Percentiles rank a stretch among this genome's conserved stretches.
Conservation (phyloP, 495 filamentous ascomycete species). For the Pyrenula massariospora region DNA sequence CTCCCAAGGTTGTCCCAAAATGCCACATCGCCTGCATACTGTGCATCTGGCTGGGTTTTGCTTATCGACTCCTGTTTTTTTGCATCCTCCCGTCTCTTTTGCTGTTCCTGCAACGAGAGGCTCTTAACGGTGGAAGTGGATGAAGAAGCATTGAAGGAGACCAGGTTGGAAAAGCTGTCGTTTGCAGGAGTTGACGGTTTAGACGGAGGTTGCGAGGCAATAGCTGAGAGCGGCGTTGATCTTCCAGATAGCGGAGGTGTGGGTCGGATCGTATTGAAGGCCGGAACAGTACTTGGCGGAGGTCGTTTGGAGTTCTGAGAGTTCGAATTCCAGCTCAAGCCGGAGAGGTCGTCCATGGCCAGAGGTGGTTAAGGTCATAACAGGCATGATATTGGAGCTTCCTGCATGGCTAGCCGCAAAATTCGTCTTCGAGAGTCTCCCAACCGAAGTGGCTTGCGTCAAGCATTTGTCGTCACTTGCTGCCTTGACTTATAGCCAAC, state of each 20-base stretch:
- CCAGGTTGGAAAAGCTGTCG: slow-evolving; percentile 85
- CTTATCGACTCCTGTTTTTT: slow-evolving; percentile 67
- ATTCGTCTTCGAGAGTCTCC: too few species aligned
- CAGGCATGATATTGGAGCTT: background rate
- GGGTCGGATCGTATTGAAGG: slow-evolving; percentile 50
- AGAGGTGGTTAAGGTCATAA: slow-evolving; percentile 1
- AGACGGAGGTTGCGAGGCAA: slow-evolving; percentile 35
- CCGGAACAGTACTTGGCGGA: slow-evolving; percentile 36
- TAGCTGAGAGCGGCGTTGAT: slow-evolving; percentile 52
- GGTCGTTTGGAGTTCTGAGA: slow-evolving; percentile 29
- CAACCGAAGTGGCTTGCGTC: too few species aligned
- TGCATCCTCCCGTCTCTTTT: slow-evolving; percentile 69
- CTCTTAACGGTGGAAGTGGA: slow-evolving; percentile 47
- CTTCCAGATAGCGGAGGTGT: slow-evolving; percentile 54
- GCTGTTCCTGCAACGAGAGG: slow-evolving; percentile 72
- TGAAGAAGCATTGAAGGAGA: slow-evolving; percentile 55
- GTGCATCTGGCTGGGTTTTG: slow-evolving; percentile 52
- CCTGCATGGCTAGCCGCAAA: slow-evolving; percentile 14
- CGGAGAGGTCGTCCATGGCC: slow-evolving; percentile 47
- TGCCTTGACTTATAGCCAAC: too few species aligned
- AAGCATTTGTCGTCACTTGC: too few species aligned
- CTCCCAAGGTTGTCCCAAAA: slow-evolving; percentile 58
- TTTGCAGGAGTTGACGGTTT: slow-evolving; percentile 49
- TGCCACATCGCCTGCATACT: slow-evolving; percentile 49
- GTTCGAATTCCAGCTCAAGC: slow-evolving; percentile 40